phyloP scores from a whole-genome alignment of 2,329 filamentous ascomycete species.

The Trichoderma breve region DNA sequence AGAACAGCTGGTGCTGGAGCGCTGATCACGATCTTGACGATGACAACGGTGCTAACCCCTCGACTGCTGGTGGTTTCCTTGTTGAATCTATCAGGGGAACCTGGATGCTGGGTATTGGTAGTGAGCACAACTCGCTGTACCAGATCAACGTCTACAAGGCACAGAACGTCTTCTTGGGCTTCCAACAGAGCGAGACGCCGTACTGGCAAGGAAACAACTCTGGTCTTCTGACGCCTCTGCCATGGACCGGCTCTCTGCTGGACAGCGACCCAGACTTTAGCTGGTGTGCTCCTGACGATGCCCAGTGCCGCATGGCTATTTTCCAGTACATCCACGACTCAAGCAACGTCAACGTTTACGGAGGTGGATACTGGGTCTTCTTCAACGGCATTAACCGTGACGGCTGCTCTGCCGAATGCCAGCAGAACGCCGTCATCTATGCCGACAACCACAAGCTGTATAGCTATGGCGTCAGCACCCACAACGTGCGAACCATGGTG shows the following conservation, averaged over 20 bases:
- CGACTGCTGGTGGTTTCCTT: conserved; percentile 45
- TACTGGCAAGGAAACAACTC: conserved; percentile 40
- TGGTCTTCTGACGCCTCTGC: conserved; percentile 36
- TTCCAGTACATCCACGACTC: conserved; percentile 23
- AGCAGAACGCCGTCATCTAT: conserved; percentile 25
- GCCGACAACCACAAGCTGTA: conserved; percentile 24
- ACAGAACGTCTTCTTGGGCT: conserved; percentile 42
- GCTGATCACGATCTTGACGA: conserved; percentile 51
- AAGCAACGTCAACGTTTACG: conserved; percentile 24
- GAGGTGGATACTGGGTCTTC: conserved; percentile 31
- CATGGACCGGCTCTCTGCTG: conserved; percentile 34
- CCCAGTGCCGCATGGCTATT: conserved; percentile 24
- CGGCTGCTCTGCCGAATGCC: conserved; percentile 21
- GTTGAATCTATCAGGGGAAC: conserved; percentile 45
- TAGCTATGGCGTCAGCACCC: conserved; percentile 32
- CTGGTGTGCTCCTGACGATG: conserved; percentile 28
- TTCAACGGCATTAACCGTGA: conserved; percentile 26
- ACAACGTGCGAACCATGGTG: conserved; percentile 31
- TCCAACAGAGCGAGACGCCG: conserved; percentile 48
- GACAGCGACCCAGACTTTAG: conserved; percentile 29
- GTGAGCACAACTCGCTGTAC: conserved; percentile 52
- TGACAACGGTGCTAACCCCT: conserved; percentile 39
- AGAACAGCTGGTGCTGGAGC: conserved; percentile 51
- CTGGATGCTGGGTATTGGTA: conserved; percentile 52
- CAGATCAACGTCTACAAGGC: conserved; percentile 50